A percentile compares a stretch with the other conserved stretches of the same genome.
Conservation (phyloP, 129 eudicot genomes). For the Tanacetum coccineum region DNA sequence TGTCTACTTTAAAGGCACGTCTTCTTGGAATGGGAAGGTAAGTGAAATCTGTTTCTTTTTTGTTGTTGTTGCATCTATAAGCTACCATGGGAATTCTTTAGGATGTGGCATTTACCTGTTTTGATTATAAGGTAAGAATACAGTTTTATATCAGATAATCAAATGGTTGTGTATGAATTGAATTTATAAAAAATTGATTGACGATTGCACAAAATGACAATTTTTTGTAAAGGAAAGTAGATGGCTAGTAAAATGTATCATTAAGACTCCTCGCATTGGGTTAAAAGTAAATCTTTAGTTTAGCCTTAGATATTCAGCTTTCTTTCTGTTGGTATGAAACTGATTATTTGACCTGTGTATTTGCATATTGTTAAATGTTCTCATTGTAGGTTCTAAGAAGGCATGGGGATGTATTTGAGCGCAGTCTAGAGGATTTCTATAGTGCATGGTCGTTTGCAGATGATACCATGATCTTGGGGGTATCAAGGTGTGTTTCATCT, state of each 20-base stretch:
- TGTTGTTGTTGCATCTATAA: neutral
- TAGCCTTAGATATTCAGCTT: too few species aligned
- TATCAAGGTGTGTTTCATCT: constrained; percentile 57
- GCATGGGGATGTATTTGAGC: constrained; percentile 92
- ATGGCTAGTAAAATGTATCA: too few species aligned
- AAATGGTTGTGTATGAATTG: too few species aligned
- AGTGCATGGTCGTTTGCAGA: constrained; percentile 99
- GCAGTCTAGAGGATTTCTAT: constrained; percentile 64
- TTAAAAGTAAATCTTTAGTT: too few species aligned
- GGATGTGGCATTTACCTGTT: too few species aligned
- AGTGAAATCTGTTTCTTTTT: neutral
- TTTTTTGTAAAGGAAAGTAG: too few species aligned
- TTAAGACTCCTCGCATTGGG: too few species aligned
- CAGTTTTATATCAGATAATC: too few species aligned
- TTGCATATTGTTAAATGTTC: neutral
- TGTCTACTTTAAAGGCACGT: constrained; percentile 88
- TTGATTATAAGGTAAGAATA: too few species aligned
- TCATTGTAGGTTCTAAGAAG: constrained; percentile 67
- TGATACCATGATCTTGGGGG: constrained; percentile 99
- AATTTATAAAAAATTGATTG: too few species aligned
- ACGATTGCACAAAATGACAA: too few species aligned
- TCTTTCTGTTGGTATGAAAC: too few species aligned
- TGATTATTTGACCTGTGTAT: neutral
- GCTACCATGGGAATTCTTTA: neutral
- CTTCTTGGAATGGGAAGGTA: constrained; percentile 87